Evolutionary conservation across 1,139 yeast species (phyloP).

Genomic region (Eremothecium coryli): DNA sequence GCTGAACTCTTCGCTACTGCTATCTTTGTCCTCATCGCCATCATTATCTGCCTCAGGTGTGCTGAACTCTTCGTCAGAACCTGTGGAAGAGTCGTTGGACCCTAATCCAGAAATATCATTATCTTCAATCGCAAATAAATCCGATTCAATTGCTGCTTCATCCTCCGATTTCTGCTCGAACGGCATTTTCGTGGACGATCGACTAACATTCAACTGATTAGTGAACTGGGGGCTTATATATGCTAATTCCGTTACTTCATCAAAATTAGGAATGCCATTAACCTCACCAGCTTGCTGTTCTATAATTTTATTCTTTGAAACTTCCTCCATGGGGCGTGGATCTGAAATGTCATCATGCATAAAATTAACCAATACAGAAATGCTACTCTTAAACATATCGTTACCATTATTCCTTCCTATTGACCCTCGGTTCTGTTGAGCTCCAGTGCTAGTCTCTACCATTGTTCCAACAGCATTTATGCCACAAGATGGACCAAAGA

Average conservation of each 20-base stretch:
- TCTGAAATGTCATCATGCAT: slow-evolving; percentile 57
- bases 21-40: slow-evolving; percentile 15
- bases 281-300: slow-evolving; percentile 6
- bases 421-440: slow-evolving; percentile 10
- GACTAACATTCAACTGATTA: too few relatives aligned
- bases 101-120: slow-evolving; percentile 3
- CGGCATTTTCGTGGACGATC: not conserved
- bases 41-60: slow-evolving; percentile 18
- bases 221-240: not conserved
- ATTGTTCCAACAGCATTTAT: slow-evolving; percentile 37
- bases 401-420: slow-evolving; percentile 13
- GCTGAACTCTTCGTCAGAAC: slow-evolving; percentile 13
- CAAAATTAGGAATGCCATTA: not conserved
- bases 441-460: slow-evolving; percentile 21
- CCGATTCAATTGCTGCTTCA: slow-evolving; percentile 12
- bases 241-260: not conserved
- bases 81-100: too few relatives aligned
- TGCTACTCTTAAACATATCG: slow-evolving; percentile 39
- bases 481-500: slow-evolving; percentile 81
- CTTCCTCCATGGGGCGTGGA: slow-evolving; percentile 42
- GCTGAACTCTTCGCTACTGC: slow-evolving; percentile 10
- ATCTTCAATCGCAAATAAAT: slow-evolving; percentile 9
- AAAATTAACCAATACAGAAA: slow-evolving; percentile 47
- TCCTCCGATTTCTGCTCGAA: slow-evolving; percentile 5
- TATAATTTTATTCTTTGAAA: slow-evolving; percentile 23